Percentiles rank a stretch among this genome's conserved stretches.
These are phyloP conservation scores for Trichophaea hybrida DNA, from an alignment of 2,329 filamentous ascomycete species.

Conservation along the genomic window DNA sequence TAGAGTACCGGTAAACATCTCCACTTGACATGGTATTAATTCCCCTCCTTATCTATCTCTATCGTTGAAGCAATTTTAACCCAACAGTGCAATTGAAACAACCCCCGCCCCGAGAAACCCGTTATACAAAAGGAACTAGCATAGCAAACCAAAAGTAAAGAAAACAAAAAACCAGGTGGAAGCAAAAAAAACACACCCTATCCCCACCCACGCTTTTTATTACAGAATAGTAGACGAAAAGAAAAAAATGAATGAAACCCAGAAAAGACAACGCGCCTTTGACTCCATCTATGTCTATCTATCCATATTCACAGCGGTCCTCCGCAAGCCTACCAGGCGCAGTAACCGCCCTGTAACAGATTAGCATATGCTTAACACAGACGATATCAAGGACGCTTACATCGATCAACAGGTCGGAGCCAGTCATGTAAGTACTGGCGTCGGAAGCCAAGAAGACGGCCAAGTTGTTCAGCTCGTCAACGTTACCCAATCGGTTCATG, in stretches of 20 bases:
- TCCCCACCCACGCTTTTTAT: not conserved
- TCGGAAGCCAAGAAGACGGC: slow-evolving; percentile 64
- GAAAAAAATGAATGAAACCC: not conserved
- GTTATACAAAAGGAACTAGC: too few relatives aligned
- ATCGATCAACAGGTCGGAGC: slow-evolving; percentile 57
- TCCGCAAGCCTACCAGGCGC: not conserved
- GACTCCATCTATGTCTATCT: not conserved
- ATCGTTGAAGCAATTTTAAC: too few relatives aligned
- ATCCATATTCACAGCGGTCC: not conserved
- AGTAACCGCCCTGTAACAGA: not conserved
- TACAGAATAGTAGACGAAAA: not conserved
- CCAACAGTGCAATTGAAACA: too few relatives aligned
- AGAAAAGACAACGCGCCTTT: not conserved
- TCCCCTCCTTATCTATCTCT: too few relatives aligned
- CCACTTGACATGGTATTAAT: too few relatives aligned
- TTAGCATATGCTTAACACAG: not conserved
- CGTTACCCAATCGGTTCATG: slow-evolving; percentile 55
- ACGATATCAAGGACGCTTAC: slow-evolving; percentile 28
- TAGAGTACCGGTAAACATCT: too few relatives aligned
- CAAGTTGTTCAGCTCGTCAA: slow-evolving; percentile 64
- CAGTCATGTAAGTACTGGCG: slow-evolving; percentile 62
- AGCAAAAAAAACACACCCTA: not conserved
- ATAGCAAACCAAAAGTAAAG: not conserved
- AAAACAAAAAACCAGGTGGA: not conserved
- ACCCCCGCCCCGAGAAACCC: too few relatives aligned